Base-by-base conservation (phyloP, 2,329 filamentous ascomycete species). In the Ceratocystis diversiconidia region DNA sequence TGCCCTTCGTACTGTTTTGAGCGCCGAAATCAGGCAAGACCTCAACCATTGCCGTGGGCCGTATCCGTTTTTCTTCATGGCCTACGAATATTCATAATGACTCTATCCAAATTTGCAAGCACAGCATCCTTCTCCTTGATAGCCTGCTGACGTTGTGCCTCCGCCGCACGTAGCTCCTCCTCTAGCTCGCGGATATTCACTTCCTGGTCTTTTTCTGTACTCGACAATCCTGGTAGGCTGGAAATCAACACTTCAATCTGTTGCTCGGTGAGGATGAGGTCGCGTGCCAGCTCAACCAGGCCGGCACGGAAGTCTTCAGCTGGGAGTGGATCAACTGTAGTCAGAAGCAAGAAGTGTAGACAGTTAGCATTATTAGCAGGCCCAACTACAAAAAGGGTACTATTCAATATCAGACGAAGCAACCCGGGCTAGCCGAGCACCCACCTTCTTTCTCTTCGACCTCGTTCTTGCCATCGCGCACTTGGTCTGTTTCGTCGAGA, bases 181-280 rank as follows among this genome's bases (percentile, higher is more conserved):
- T 88, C 85, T 25, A 88, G 74, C 67, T 85, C 83, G 70, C 78
- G 80, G 67, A 88, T 85, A 66, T 82, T 81, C 69, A 81, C 79
- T 72, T 88, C 82, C 74, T 95, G 90, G 71, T 91, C 87, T 68
- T 82, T 79, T 73, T 92, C 88, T 71, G 87, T 92, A 68, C 86
- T 89, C 57, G 90, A 87, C 25, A 94, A 77, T 0, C 90, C 90
- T 0, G 90, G 90, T 1, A 95, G 79, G 25, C 81, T 83, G 17
- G 85, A 87, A 66, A 92, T 88, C 61, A 94, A 77, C 57, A 83
- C 79, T 73, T 94, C 89, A 68, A 94, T 90, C 76, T 92, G 88
- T 76, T 92, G 88, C 71, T 91, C 87, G 72, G 92, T 90, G 66
- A 88, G 74, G 66, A 92, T 85, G 30, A 94, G 78, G 72, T 92